phyloP scores from a whole-genome alignment of 2,329 filamentous ascomycete genomes.

The Claviceps humidiphila region DNA sequence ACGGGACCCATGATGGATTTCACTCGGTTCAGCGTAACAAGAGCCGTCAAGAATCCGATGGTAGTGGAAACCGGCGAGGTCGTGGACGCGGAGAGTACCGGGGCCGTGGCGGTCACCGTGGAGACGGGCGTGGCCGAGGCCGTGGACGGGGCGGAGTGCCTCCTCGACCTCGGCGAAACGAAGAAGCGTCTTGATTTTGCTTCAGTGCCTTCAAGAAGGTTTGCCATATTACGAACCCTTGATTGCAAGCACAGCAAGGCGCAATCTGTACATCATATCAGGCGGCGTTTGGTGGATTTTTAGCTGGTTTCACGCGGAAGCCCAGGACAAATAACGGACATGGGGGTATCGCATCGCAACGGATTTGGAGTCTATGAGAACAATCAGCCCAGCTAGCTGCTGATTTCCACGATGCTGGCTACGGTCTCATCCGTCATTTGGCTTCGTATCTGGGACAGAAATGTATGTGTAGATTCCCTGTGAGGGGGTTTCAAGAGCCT shows the following conservation, averaged over 20 bases:
- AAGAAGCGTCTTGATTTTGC: conserved; percentile 17
- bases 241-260: neutral
- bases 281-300: conserved; percentile 23
- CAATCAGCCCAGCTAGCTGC: neutral
- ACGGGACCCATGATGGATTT: conserved; percentile 51
- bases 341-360: conserved; percentile 11
- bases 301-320: conserved; percentile 11
- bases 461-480: neutral
- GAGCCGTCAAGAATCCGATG: conserved; percentile 40
- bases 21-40: conserved; percentile 55
- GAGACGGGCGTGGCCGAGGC: conserved; percentile 30
- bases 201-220: neutral
- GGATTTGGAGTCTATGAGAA: conserved; percentile 10
- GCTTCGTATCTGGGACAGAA: neutral
- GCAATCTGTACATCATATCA: conserved; percentile 25
- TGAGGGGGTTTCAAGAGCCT: neutral
- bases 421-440: neutral
- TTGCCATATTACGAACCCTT: neutral
- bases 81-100: conserved; percentile 36
- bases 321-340: conserved; percentile 10
- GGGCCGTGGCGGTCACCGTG: conserved; percentile 38
- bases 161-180: conserved; percentile 23
- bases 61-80: conserved; percentile 25
- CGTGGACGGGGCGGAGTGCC: conserved; percentile 25
- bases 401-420: neutral